Conservation (phyloP, 1,139 yeast species). For the Geotrichum klebahnii region DNA sequence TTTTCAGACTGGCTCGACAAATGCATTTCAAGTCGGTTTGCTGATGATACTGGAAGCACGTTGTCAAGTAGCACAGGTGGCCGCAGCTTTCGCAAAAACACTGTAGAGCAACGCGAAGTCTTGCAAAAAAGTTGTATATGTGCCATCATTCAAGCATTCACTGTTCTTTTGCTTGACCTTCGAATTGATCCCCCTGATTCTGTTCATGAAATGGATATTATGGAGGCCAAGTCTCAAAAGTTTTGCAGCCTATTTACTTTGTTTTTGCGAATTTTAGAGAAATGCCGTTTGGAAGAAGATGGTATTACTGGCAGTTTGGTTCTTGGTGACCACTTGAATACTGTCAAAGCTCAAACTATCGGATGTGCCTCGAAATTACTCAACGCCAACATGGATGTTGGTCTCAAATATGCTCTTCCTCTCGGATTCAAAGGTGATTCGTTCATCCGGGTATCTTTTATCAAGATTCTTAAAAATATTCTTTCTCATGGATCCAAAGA, state of each 20-base stretch:
- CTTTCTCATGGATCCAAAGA: constrained; percentile 44
- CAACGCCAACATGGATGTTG: constrained; percentile 71
- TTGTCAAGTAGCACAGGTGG: background rate
- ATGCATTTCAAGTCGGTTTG: constrained; percentile 10
- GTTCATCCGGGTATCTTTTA: constrained; percentile 63
- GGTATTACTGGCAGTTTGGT: constrained; percentile 17
- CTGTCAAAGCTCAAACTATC: constrained; percentile 63
- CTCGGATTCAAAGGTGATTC: constrained; percentile 69
- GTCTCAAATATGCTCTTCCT: constrained; percentile 70
- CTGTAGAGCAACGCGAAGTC: constrained; percentile 23
- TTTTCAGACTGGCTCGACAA: constrained; percentile 63
- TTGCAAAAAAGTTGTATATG: constrained; percentile 30
- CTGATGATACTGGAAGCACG: constrained; percentile 13
- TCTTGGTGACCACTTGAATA: constrained; percentile 47
- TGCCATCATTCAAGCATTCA: constrained; percentile 29
- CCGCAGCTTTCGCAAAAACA: constrained; percentile 7
- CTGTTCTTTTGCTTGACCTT: constrained; percentile 31
- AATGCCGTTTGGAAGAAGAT: constrained; percentile 42
- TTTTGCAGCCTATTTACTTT: constrained; percentile 72
- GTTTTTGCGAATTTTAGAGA: constrained; percentile 68
- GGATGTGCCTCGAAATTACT: constrained; percentile 64
- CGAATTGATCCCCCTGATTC: constrained; percentile 38
- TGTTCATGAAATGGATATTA: constrained; percentile 49
- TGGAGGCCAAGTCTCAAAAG: constrained; percentile 57
- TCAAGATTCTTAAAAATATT: constrained; percentile 71